Percentiles rank a stretch among this genome's conserved stretches.
Evolutionary conservation across 2,329 filamentous ascomycete genomes (phyloP).

Genomic region (Aspergillus sp.): DNA sequence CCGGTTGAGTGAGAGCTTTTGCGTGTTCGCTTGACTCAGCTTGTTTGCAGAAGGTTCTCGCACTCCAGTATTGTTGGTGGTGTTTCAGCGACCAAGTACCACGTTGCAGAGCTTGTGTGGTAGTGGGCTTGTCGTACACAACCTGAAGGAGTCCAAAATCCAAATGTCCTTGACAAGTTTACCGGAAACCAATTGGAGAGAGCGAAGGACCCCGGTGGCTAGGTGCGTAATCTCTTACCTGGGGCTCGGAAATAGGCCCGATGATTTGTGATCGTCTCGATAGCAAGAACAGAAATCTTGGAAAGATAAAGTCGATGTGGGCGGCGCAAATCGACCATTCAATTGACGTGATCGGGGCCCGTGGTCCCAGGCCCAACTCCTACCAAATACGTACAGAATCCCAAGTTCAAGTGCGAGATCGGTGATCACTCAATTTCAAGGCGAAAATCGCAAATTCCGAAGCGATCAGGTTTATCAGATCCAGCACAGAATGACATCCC

Average conservation of each 20-base stretch:
- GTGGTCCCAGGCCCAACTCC: slow-evolving; percentile 1
- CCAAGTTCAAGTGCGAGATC: not conserved
- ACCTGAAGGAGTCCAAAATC: not conserved
- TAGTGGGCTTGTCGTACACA: not conserved
- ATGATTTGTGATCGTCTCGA: not conserved
- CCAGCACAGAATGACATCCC: not conserved
- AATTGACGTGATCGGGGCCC: not conserved
- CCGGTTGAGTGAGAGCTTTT: too few relatives aligned
- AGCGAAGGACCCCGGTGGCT: too few relatives aligned
- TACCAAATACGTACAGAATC: not conserved
- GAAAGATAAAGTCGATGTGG: not conserved
- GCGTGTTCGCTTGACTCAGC: too few relatives aligned
- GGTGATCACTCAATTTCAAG: not conserved
- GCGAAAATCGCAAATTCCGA: not conserved
- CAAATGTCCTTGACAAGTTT: not conserved
- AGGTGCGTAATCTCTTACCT: not conserved
- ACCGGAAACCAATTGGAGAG: not conserved
- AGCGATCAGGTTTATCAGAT: not conserved
- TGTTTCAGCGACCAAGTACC: not conserved
- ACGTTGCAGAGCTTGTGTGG: not conserved
- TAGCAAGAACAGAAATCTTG: not conserved
- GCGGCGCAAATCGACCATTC: slow-evolving; percentile 8
- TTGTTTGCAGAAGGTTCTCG: too few relatives aligned
- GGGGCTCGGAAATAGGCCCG: not conserved
- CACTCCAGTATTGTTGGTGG: too few relatives aligned